Evolutionary conservation across 2,329 filamentous ascomycete genomes (phyloP), one percentile per base, ranked within the genome.

Genomic region (Talaromyces sp.): DNA sequence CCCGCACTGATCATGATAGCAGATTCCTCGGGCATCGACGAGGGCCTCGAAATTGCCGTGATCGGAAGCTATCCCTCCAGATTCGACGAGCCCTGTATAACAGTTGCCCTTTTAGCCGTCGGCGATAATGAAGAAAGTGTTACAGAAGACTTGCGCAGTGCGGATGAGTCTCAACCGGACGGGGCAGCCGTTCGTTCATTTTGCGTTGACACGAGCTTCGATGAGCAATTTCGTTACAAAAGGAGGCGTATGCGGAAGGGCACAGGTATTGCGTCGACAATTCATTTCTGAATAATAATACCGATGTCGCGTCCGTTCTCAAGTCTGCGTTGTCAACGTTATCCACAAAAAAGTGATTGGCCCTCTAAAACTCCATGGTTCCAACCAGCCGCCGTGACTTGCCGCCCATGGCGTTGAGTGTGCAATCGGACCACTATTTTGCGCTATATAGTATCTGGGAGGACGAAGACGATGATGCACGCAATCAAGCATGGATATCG

Each of bases 341-440:
- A 31, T 49, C 49, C 25, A 29, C 49, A n/a, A 63, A n/a, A 22
- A 38, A 56, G 27, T 53, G 49, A 34, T 31, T 56, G 11, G 34
- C 49, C 5, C 49, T 63, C 17, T 63, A 54, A 11, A 54, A 56
- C 34, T 53, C 49, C 2, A 43, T 63, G 49, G 29, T 72, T 43
- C 83, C 82, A 1, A 76, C 76, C 29, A 81, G 78, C 38, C 71
- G 75, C 34, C 70, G 77, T 5, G 58, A 63, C 49, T 70, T 80
- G 64, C 74, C 76, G 1, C 79, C 81, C 63, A 85, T 85, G 83
- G 83, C 83, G 3, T 73, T 84, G 25, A 81, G 77, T 34, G 80
- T 85, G 79, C 82, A 85, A 61, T 78, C 77, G 0, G 83, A 85
- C 68, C 82, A 85, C 70, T 85, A 85, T 71, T 81, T 85, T 69